Percentiles rank a stretch among this genome's conserved stretches.
Conservation (phyloP, 73 alveolate species). For the Paramecium sexaurelia region DNA sequence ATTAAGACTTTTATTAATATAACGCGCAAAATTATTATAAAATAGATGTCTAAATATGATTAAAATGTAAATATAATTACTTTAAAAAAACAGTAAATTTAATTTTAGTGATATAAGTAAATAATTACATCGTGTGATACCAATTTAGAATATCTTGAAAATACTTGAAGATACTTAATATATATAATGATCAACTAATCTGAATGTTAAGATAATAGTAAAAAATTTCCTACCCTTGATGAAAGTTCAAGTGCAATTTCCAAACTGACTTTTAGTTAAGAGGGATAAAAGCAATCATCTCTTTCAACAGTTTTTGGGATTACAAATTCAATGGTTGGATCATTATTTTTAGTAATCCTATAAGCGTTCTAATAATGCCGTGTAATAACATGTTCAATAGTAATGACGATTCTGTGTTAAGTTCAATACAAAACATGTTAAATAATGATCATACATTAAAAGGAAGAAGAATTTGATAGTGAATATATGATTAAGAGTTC, state of each 20-base stretch:
- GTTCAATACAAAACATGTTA: slow-evolving; percentile 56
- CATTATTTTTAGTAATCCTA: slow-evolving; percentile 60
- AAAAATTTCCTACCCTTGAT: not conserved
- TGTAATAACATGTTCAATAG: slow-evolving; percentile 16
- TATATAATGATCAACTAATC: slow-evolving; percentile 25
- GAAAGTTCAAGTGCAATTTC: slow-evolving; percentile 34
- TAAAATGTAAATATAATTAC: not conserved
- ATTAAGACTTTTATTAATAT: no score
- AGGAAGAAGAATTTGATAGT: slow-evolving; percentile 43
- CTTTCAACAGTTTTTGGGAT: slow-evolving; percentile 49
- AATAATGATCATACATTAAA: slow-evolving; percentile 38
- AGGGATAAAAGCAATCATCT: not conserved
- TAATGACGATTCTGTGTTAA: slow-evolving; percentile 45
- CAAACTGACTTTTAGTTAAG: not conserved
- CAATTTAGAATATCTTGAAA: not conserved
- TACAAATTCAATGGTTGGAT: slow-evolving; percentile 69
- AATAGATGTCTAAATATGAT: not conserved
- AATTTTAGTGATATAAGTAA: not conserved
- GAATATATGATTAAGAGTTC: slow-evolving; percentile 51
- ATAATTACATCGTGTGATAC: not conserved
- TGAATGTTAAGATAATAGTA: not conserved
- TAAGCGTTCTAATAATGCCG: slow-evolving; percentile 40
- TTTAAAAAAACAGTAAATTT: not conserved
- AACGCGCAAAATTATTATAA: no score
- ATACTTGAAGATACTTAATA: not conserved